These are phyloP conservation scores for Phyllosticta citribraziliensis DNA, from an alignment of 2,329 filamentous ascomycete genomes.

Conservation along the genomic window DNA sequence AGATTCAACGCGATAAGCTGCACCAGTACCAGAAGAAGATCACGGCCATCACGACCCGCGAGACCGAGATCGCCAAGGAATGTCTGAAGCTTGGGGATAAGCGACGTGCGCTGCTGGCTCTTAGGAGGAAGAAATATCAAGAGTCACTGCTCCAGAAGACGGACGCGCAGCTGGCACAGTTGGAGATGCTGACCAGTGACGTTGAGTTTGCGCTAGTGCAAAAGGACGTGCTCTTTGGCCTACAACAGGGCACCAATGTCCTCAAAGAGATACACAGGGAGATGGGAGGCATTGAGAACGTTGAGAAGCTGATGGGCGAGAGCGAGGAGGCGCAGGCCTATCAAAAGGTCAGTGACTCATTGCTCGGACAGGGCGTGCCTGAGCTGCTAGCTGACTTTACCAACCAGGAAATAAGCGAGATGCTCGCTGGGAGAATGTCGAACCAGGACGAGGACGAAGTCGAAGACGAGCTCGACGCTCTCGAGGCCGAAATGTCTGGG, in stretches of 20 bases:
- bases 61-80: constrained; percentile 76
- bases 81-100: constrained; percentile 76
- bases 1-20: constrained; percentile 92
- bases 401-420: constrained; percentile 75
- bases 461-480: constrained; percentile 80
- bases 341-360: constrained; percentile 55
- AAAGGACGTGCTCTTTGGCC: constrained; percentile 86
- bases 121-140: constrained; percentile 95
- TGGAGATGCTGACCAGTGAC: constrained; percentile 77
- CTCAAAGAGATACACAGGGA: constrained; percentile 86
- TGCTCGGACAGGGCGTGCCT: neutral
- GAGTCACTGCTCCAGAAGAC: constrained; percentile 81
- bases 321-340: constrained; percentile 84
- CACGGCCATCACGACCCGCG: constrained; percentile 71
- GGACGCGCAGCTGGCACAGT: constrained; percentile 83
- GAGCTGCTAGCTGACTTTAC: constrained; percentile 2
- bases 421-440: constrained; percentile 79
- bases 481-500: constrained; percentile 55
- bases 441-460: constrained; percentile 97
- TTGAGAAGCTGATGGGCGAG: constrained; percentile 93
- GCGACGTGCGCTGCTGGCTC: constrained; percentile 69
- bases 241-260: constrained; percentile 85
- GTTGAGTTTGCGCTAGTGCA: constrained; percentile 96
- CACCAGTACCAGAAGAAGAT: constrained; percentile 94
- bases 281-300: constrained; percentile 89